Base-by-base conservation (phyloP, 106 monocot genomes). In the Cymbidium sinense region DNA sequence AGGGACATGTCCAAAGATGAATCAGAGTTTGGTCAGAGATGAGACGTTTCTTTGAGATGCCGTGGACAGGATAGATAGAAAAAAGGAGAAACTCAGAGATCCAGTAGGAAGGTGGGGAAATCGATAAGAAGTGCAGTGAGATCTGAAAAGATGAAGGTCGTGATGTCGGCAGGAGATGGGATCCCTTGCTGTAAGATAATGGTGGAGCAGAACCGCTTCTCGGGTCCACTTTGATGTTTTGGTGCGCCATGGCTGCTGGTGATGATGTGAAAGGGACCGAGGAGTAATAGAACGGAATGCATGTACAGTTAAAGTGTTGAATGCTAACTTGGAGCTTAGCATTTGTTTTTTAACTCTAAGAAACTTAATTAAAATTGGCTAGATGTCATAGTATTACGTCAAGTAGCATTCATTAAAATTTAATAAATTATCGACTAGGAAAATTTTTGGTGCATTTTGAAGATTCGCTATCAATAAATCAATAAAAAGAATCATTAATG, bases 1-100 rank as follows among this genome's bases (percentile, higher is more conserved):
- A 93, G 78, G 41, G 91, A 91, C 79, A 89, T 77, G 87, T 84
- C 51, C 76, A 88, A 21, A n/a, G n/a, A n/a, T n/a, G n/a, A n/a
- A n/a, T n/a, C n/a, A 50, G 91, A 93, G 77, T 88, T 89, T 20
- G 93, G 96, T 51, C 79, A 96, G 82, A n/a, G 83, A 96, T 55
- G 81, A 96, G 41, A 91, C 93, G 29, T 89, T 65, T 43, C 83
- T 78, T 61, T 87, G 41, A 41, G 79, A 96, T 29, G 76, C 82
- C 77, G 79, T 80, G 62, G 62, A 39, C 37, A n/a, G 77, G 83
- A 27, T n/a, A 64, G 96, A 83, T 75, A 93, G 93, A 43, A 43
- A 81, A 43, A 43, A 91, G 79, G 77, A 91, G 79, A 93, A 65
- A 77, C 64, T 82, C 86, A 87, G 47, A 96, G 89, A 2, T 86